Percentiles rank a stretch among this genome's conserved stretches.
Conservation (phyloP, 2,329 filamentous ascomycete species). For the Ceratocystis ficicola region DNA sequence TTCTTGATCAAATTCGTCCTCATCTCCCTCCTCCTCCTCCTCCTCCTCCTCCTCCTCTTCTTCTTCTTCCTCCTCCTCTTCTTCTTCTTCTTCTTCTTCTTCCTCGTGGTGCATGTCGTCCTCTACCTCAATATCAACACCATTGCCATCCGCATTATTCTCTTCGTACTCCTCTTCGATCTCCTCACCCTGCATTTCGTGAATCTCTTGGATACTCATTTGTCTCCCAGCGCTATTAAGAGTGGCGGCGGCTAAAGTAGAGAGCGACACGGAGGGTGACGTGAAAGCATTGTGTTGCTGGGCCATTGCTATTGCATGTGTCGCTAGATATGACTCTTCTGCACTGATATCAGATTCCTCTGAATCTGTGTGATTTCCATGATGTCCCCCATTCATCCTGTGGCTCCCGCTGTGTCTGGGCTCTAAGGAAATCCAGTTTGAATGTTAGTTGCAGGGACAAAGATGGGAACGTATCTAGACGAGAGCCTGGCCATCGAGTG, state of each 20-base stretch:
- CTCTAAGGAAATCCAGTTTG: background rate
- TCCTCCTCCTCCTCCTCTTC: conserved; percentile 26
- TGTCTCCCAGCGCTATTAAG: conserved; percentile 11
- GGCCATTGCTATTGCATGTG: conserved; percentile 12
- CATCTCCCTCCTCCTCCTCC: conserved; percentile 27
- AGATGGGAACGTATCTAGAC: background rate
- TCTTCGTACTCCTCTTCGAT: conserved; percentile 26
- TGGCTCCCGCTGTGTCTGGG: background rate
- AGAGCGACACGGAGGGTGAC: conserved; percentile 15
- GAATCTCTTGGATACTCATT: conserved; percentile 17
- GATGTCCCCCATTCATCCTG: background rate
- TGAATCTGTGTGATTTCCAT: background rate
- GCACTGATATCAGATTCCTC: conserved; percentile 13
- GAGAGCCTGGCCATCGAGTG: background rate
- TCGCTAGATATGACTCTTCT: conserved; percentile 18
- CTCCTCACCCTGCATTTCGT: conserved; percentile 21
- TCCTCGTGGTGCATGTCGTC: conserved; percentile 24
- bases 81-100: conserved; percentile 27
- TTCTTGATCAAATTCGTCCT: conserved; percentile 28
- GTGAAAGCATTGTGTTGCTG: conserved; percentile 10
- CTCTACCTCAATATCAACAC: conserved; percentile 23
- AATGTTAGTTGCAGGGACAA: background rate
- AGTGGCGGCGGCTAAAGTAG: conserved; percentile 3
- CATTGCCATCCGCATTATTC: conserved; percentile 24
- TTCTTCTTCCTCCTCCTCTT: conserved; percentile 24